Conservation (phyloP, 2,329 filamentous ascomycete genomes). For the Dothistroma pini region DNA sequence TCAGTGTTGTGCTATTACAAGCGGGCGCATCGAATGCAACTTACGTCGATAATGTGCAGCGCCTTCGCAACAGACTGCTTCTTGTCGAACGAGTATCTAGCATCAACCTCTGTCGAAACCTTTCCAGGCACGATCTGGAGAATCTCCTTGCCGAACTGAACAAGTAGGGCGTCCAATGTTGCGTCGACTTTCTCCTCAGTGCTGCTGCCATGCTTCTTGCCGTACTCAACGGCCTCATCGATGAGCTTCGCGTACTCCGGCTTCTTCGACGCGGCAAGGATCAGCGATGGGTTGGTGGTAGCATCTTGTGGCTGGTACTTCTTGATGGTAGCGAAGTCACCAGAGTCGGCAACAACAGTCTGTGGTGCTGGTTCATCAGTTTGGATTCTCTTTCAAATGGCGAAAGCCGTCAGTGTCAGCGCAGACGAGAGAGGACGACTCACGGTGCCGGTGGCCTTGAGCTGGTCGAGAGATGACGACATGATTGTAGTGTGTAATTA, state of each 20-base stretch:
- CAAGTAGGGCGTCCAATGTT: conserved; percentile 88
- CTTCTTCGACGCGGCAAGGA: conserved; percentile 89
- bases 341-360: conserved; percentile 97
- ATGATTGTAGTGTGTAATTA: conserved; percentile 49
- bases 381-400: conserved; percentile 21
- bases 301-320: conserved; percentile 99
- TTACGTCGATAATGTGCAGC: conserved; percentile 90
- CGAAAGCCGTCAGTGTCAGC: conserved; percentile 7
- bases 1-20: conserved; percentile 24
- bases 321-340: conserved; percentile 79
- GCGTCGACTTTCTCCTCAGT: conserved; percentile 81
- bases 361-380: conserved; percentile 38
- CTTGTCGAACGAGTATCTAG: conserved; percentile 91
- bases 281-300: conserved; percentile 98
- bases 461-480: conserved; percentile 89
- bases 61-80: conserved; percentile 92
- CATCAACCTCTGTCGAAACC: conserved; percentile 98
- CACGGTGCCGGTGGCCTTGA: conserved; percentile 96
- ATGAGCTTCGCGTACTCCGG: conserved; percentile 30
- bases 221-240: conserved; percentile 60
- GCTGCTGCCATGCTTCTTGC: conserved; percentile 67
- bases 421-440: conserved; percentile 41
- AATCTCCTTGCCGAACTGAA: conserved; percentile 98
- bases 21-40: conserved; percentile 32
- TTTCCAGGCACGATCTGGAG: conserved; percentile 95